These are phyloP conservation scores for Komagataella kurtzmanii DNA, from an alignment of 805 yeast species.

Conservation along the genomic window DNA sequence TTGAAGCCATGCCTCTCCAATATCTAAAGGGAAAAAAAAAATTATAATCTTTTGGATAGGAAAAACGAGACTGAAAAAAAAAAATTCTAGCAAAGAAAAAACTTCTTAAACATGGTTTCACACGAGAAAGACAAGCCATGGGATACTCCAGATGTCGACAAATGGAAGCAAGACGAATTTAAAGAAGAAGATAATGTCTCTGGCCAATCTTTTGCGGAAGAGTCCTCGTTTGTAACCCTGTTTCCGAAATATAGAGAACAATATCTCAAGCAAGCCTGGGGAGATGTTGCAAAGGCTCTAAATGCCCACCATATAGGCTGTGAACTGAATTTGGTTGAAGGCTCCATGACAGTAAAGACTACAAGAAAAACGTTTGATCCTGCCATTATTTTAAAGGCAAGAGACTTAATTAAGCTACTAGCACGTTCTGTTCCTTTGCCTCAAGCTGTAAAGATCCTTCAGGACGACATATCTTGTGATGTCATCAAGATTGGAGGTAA, in stretches of 20 bases:
- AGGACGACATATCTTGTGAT: conserved; percentile 91
- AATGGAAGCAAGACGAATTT: conserved; percentile 85
- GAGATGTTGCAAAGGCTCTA: conserved; percentile 75
- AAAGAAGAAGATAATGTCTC: conserved; percentile 79
- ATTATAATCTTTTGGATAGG: background rate
- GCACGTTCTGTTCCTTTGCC: conserved; percentile 97
- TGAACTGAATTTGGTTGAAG: conserved; percentile 82
- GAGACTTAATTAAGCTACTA: conserved; percentile 84
- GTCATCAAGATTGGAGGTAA: conserved; percentile 88
- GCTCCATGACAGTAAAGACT: conserved; percentile 93
- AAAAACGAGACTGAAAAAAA: background rate
- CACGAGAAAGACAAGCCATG: conserved; percentile 94
- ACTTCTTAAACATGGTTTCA: conserved; percentile 13
- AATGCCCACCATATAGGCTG: conserved; percentile 70
- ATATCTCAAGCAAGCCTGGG: conserved; percentile 83
- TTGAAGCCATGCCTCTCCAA: background rate
- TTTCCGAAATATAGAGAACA: conserved; percentile 95
- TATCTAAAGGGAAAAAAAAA: background rate
- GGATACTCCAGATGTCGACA: conserved; percentile 92
- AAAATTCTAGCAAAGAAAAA: background rate
- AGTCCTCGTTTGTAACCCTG: conserved; percentile 84
- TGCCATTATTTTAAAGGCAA: conserved; percentile 81
- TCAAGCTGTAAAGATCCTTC: conserved; percentile 83
- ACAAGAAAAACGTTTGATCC: conserved; percentile 95
- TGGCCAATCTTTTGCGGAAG: conserved; percentile 88